These are phyloP conservation scores for Phalaenopsis hybrid DNA, from an alignment of 116 monocot genomes.

Conservation along the genomic window DNA sequence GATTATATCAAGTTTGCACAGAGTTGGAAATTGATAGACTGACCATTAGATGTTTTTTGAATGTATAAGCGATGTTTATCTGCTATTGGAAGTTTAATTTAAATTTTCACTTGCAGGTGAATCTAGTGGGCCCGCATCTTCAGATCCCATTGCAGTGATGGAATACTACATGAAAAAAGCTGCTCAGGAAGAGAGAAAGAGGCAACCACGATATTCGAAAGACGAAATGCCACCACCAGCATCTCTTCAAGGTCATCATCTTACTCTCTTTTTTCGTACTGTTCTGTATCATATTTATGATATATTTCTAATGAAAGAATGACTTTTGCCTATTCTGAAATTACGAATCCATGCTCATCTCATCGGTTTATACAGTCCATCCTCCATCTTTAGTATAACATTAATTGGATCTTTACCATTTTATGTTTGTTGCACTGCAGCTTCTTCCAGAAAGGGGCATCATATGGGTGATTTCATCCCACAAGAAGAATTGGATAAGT, in stretches of 20 bases:
- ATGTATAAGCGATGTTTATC: not conserved
- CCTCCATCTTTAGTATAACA: not conserved
- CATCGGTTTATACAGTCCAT: not conserved
- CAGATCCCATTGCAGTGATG: slow-evolving; percentile 94
- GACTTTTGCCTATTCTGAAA: not conserved
- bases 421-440: slow-evolving; percentile 17
- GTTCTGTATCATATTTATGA: not conserved
- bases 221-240: slow-evolving; percentile 99
- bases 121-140: slow-evolving; percentile 39
- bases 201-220: slow-evolving; percentile 71
- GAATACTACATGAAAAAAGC: slow-evolving; percentile 98
- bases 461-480: slow-evolving; percentile 99
- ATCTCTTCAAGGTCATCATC: slow-evolving; percentile 72
- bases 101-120: slow-evolving; percentile 28
- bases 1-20: not conserved
- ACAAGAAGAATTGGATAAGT: slow-evolving; percentile 83
- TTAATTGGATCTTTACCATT: not conserved
- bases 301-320: not conserved
- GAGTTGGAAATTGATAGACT: not conserved
- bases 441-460: slow-evolving; percentile 62
- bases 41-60: not conserved
- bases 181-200: slow-evolving; percentile 85
- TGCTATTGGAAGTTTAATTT: not conserved
- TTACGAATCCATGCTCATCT: not conserved
- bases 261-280: not conserved